Evolutionary conservation across 202 grass and related monocot species (phyloP).

Genomic region (Dendrocalamus latiflorus): DNA sequence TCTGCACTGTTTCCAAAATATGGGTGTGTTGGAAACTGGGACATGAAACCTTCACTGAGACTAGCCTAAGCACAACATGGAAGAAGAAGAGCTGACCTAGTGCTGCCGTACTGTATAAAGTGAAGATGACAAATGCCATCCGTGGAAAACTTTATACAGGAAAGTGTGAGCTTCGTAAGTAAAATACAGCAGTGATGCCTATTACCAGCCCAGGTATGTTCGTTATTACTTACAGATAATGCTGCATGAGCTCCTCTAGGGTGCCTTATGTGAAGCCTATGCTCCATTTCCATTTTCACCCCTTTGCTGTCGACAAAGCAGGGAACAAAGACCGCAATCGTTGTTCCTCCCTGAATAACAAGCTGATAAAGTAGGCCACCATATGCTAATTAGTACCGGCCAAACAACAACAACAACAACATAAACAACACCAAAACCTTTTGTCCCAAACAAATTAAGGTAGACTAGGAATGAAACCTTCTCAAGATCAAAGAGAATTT

Average conservation of each 20-base stretch:
- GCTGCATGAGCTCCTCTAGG: conserved; percentile 85
- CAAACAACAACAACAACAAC: background rate
- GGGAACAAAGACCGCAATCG: conserved; percentile 67
- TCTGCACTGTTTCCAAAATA: too few relatives aligned
- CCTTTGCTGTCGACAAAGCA: conserved; percentile 68
- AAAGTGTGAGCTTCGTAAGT: conserved; percentile 4
- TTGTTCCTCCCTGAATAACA: conserved; percentile 63
- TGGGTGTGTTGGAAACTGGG: too few relatives aligned
- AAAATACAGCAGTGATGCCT: background rate
- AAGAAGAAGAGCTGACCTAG: too few relatives aligned
- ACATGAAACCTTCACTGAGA: too few relatives aligned
- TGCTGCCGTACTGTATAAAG: too few relatives aligned
- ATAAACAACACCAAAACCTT: too few relatives aligned
- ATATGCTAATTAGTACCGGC: background rate
- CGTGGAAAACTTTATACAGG: background rate
- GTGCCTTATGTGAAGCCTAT: conserved; percentile 63
- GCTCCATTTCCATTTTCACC: conserved; percentile 53
- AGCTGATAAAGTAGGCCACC: conserved; percentile 46
- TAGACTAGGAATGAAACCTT: too few relatives aligned
- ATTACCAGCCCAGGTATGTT: background rate
- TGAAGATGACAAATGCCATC: conserved; percentile 72
- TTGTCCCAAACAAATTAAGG: too few relatives aligned
- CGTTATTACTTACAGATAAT: conserved; percentile 53
- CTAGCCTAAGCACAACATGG: too few relatives aligned
- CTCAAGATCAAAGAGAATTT: too few relatives aligned